These are phyloP conservation scores for Pestalotiopsis sp. DNA, from an alignment of 2,329 filamentous ascomycete genomes.

Conservation along the genomic window DNA sequence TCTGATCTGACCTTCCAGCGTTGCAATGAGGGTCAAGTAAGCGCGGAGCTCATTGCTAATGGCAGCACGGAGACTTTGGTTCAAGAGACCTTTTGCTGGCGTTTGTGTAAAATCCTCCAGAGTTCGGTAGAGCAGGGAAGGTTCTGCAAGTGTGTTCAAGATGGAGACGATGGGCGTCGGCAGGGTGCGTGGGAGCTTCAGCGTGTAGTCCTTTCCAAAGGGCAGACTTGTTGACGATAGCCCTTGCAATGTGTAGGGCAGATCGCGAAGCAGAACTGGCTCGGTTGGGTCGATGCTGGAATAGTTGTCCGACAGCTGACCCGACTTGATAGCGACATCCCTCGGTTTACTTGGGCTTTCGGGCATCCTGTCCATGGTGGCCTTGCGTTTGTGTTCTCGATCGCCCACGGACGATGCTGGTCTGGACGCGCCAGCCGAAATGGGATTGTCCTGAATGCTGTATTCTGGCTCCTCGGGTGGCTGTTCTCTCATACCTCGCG, in stretches of 20 bases:
- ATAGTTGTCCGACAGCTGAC: constrained; percentile 59
- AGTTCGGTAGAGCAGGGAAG: constrained; percentile 85
- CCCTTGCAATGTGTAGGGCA: constrained; percentile 92
- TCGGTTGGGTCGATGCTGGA: constrained; percentile 64
- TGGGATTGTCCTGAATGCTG: constrained; percentile 17
- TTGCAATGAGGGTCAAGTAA: constrained; percentile 88
- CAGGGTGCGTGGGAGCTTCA: constrained; percentile 78
- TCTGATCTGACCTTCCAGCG: constrained; percentile 88
- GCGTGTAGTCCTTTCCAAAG: constrained; percentile 68
- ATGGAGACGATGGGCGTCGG: constrained; percentile 85
- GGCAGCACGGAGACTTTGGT: constrained; percentile 87
- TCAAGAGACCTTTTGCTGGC: constrained; percentile 80
- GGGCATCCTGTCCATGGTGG: constrained; percentile 21
- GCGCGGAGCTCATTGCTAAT: constrained; percentile 83
- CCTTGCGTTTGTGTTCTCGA: constrained; percentile 25
- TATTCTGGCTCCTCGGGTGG: constrained; percentile 5
- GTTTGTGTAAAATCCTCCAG: constrained; percentile 82
- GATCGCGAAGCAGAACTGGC: constrained; percentile 70
- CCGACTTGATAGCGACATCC: constrained; percentile 60
- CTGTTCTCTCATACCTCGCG: background rate
- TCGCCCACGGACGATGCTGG: constrained; percentile 21
- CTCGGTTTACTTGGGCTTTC: constrained; percentile 34
- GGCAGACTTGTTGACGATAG: constrained; percentile 83
- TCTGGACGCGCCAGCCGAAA: constrained; percentile 16
- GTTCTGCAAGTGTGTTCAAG: constrained; percentile 87